Evolutionary conservation across 495 filamentous ascomycete species (phyloP).

Genomic region (Tuber microsphaerosporum): DNA sequence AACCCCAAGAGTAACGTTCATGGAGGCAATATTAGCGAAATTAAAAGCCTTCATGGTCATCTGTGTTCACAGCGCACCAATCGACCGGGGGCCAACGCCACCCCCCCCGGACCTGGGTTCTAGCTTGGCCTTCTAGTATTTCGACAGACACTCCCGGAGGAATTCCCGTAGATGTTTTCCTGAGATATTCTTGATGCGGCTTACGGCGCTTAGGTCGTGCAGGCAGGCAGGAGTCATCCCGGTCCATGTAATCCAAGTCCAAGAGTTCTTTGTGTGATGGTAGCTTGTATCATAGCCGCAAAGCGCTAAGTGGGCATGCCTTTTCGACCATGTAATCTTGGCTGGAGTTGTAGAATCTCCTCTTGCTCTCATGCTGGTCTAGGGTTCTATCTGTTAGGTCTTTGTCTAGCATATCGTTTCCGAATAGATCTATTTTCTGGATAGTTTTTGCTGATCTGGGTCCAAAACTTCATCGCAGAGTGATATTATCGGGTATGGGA

Average conservation of each 20-base stretch:
- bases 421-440: slow-evolving; percentile 52
- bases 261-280: slow-evolving; percentile 17
- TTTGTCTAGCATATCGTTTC: slow-evolving; percentile 39
- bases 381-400: slow-evolving; percentile 52
- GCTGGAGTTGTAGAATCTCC: slow-evolving; percentile 73
- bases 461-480: slow-evolving; percentile 58
- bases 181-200: slow-evolving; percentile 75
- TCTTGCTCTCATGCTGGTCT: slow-evolving; percentile 77
- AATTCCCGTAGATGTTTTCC: slow-evolving; percentile 64
- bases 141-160: slow-evolving; percentile 68
- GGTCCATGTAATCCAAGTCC: slow-evolving; percentile 32
- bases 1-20: too few relatives aligned
- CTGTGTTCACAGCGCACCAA: too few relatives aligned
- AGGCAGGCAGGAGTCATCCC: slow-evolving; percentile 31
- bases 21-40: too few relatives aligned
- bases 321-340: slow-evolving; percentile 58
- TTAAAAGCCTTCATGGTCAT: too few relatives aligned
- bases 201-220: slow-evolving; percentile 44
- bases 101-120: slow-evolving; percentile 95
- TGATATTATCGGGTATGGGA: slow-evolving; percentile 64
- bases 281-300: slow-evolving; percentile 42
- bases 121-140: slow-evolving; percentile 81
- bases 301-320: slow-evolving; percentile 51
- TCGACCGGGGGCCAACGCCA: too few relatives aligned
- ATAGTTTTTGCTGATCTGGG: slow-evolving; percentile 57